Conservation (phyloP, 2,329 filamentous ascomycete genomes). For the Pyrenophora graminea region DNA sequence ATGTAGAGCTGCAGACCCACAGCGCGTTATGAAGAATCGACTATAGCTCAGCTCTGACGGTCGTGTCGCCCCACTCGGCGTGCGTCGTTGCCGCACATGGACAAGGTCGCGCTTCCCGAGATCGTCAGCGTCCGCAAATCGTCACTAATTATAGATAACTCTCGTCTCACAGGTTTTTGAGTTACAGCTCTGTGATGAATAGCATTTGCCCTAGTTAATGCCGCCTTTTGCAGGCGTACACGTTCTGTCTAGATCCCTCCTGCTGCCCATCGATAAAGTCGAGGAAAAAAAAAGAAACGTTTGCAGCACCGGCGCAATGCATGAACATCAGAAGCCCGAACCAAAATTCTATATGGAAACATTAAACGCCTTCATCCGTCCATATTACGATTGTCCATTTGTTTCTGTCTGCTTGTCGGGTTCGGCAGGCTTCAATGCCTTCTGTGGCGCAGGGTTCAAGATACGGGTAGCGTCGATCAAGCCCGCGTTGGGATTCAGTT, state of each 20-base stretch:
- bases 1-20: constrained; percentile 8
- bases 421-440: constrained; percentile 43
- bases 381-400: constrained; percentile 24
- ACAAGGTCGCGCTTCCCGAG: constrained; percentile 10
- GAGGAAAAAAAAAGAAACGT: constrained; percentile 2
- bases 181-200: not conserved
- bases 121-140: constrained; percentile 30
- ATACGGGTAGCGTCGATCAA: constrained; percentile 77
- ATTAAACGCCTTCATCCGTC: constrained; percentile 11
- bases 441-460: constrained; percentile 65
- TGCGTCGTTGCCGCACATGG: constrained; percentile 31
- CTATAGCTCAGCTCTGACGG: constrained; percentile 25
- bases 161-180: constrained; percentile 7
- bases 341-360: constrained; percentile 8
- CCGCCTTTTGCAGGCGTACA: not conserved
- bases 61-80: constrained; percentile 36
- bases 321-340: constrained; percentile 7
- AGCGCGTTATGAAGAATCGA: constrained; percentile 10
- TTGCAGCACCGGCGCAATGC: constrained; percentile 9
- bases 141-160: constrained; percentile 35
- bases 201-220: not conserved
- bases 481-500: constrained; percentile 79
- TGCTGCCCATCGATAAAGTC: not conserved
- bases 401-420: constrained; percentile 25
- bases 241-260: not conserved